Base-by-base conservation (phyloP, 371 early-diverging fungal genomes). In the Rhizopus arrhizus region DNA sequence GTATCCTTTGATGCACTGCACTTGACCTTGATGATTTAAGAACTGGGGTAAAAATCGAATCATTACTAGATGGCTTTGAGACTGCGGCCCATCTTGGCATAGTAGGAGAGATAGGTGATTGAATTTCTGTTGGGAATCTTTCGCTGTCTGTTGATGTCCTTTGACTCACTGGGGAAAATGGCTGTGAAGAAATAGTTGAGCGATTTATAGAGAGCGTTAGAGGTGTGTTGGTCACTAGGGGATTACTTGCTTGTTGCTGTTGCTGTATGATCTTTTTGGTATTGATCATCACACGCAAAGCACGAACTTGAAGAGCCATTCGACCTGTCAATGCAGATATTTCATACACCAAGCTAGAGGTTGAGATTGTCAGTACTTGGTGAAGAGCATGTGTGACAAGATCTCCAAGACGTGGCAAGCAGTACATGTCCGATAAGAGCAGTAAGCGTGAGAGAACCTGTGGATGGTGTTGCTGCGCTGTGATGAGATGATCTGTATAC, bases 401-500 rank as follows among this genome's bases (percentile, higher is more conserved):
- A 53, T 82, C 74, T 8, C 80, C 72, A 13, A 91, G 69, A 15
- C 82, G 68, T 38, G 82, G 79, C 33, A 90, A 58, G 6, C 75
- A 59, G 64, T 88, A 89, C 64, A 84, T 80, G 56, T 86, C 85
- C 2, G 89, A 85, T 1, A 89, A 62, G 7, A 82, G 68, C 38
- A 91, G 62, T 4, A 91, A 71, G 48, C 88, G 86, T 32, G 88
- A 84, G 5, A 91, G 68, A 0, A 90, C 81, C 7, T 81, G 74
- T 9, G 86, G 64, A 33, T 83, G 74, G 61, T 86, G 78, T 59
- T 80, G 81, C 60, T 86, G 81, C 40, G 87, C 72, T 12, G 88
- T 84, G 64, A 89, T 83, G n/a, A 91, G 69, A 62, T 86, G 82
- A 61, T 86, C 89, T 0, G 92, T 90, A 62, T 91, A 90, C 48